These are phyloP conservation scores for Blastobotrys proliferans DNA, from an alignment of 1,139 yeast species.

Conservation along the genomic window DNA sequence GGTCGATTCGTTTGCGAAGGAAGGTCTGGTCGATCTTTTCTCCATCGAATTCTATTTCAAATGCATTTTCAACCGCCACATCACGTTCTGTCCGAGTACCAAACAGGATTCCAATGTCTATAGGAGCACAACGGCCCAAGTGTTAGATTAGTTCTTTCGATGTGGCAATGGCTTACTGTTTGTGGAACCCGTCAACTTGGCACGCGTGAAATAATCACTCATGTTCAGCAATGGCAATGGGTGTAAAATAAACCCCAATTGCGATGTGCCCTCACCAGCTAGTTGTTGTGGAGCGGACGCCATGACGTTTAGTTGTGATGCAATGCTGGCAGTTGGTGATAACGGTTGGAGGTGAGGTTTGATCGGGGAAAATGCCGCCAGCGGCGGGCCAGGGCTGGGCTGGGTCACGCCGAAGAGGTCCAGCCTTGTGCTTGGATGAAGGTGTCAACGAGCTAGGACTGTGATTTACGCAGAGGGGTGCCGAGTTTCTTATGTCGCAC, in stretches of 20 bases:
- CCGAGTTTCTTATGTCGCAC: no score
- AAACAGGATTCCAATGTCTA: slow-evolving; percentile 34
- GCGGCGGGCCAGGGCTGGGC: no score
- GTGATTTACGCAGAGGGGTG: no score
- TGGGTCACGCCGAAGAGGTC: no score
- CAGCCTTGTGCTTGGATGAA: no score
- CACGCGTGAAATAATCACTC: slow-evolving; percentile 35
- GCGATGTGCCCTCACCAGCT: slow-evolving; percentile 5
- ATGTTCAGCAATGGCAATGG: slow-evolving; percentile 37
- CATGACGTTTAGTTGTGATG: background rate
- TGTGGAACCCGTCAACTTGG: slow-evolving; percentile 21
- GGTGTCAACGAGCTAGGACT: no score
- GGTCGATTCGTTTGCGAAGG: slow-evolving; percentile 24
- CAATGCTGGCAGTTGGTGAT: no score
- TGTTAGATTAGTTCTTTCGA: slow-evolving; percentile 3
- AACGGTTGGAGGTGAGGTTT: no score
- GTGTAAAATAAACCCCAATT: slow-evolving; percentile 28
- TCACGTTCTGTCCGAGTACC: slow-evolving; percentile 32
- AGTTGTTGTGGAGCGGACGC: no score
- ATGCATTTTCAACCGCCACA: slow-evolving; percentile 32
- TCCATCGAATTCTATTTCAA: slow-evolving; percentile 27
- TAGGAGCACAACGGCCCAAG: background rate
- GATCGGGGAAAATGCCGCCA: no score
- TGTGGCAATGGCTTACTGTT: slow-evolving; percentile 21
- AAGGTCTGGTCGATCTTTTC: slow-evolving; percentile 25